Evolutionary conservation across 2,329 filamentous ascomycete species (phyloP).

Genomic region (Lanzia echinophila): DNA sequence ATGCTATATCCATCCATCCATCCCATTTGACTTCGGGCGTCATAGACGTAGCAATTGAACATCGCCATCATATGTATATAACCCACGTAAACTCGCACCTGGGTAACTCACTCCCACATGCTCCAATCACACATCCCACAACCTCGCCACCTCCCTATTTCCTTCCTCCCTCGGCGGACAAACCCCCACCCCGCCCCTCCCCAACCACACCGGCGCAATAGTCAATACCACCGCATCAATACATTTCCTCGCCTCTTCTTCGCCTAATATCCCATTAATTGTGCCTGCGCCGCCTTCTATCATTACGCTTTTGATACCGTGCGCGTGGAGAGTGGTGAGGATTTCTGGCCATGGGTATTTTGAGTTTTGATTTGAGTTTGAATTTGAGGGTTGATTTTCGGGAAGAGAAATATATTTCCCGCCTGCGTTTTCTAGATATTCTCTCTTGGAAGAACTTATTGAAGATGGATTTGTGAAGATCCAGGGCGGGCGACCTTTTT

Average conservation of each 20-base stretch:
- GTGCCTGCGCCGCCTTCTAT: constrained; percentile 80
- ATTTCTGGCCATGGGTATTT: neutral
- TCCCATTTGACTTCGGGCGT: too few species aligned
- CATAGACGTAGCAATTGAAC: too few species aligned
- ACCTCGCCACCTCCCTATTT: constrained; percentile 7
- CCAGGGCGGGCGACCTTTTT: constrained; percentile 66
- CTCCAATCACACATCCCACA: constrained; percentile 18
- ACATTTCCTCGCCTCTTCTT: constrained; percentile 50
- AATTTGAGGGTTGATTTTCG: too few species aligned
- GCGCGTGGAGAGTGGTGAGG: neutral
- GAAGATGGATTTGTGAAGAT: constrained; percentile 45
- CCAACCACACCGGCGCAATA: constrained; percentile 86
- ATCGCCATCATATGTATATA: too few species aligned
- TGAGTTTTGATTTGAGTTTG: neutral
- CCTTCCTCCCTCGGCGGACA: constrained; percentile 44
- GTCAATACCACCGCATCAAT: constrained; percentile 80
- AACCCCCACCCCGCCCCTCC: constrained; percentile 72
- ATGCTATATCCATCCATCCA: too few species aligned
- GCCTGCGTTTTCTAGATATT: constrained; percentile 5
- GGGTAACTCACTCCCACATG: constrained; percentile 16
- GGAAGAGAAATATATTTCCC: constrained; percentile 13
- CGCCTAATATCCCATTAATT: constrained; percentile 72
- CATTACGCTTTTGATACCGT: constrained; percentile 67
- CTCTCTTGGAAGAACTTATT: neutral
- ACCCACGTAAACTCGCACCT: too few species aligned